Evolutionary conservation across 176 grass and related monocot genomes (phyloP), one percentile per base, ranked within the genome.

Genomic region (Oryza longistaminata): DNA sequence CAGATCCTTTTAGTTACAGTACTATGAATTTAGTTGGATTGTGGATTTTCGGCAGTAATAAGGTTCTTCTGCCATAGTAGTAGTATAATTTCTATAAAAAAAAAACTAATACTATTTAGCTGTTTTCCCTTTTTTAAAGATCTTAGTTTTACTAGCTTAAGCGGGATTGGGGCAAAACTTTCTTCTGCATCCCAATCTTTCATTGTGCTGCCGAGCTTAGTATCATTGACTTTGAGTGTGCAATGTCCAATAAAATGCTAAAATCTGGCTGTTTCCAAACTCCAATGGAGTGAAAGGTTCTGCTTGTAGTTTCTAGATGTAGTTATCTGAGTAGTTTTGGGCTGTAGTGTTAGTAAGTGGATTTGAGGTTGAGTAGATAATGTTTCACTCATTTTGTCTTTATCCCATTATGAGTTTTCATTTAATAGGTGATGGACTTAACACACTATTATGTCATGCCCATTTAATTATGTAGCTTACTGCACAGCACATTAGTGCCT

Each of bases 201-300:
- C 58, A 62, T 62, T 62, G 8, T 62, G 58, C 7, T 62, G 7
- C 22, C 9, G 55, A 11, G 58, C 58, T 61, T 22, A 60, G 55
- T 60, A 60, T 22, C 55, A 60, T 60, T 60, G 19, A 60, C 19
- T 9, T 60, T 9, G 19, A 24, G 58, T 62, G n/a, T 24, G 7
- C 58, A 71, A n/a, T 69, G 39, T 67, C 61, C 21, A 70, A 82
- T 78, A 19, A 75, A 75, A 52, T 9, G 31, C 39, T 53, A 66
- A n/a, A 66, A 48, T 66, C 22, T 19, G 64, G 35, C 8, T 7
- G 6, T 80, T 16, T 52, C n/a, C 44, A 84, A 80, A 86, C 11
- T 1, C 11, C 1, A 34, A 25, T 62, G 27, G 39, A 79, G 16
- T 0, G 7, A 61, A 53, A 61, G 55, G 21, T 61, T 61, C 55